Base-by-base conservation (phyloP, 1,284 basidiomycete genomes). In the Malassezia brasiliensis region DNA sequence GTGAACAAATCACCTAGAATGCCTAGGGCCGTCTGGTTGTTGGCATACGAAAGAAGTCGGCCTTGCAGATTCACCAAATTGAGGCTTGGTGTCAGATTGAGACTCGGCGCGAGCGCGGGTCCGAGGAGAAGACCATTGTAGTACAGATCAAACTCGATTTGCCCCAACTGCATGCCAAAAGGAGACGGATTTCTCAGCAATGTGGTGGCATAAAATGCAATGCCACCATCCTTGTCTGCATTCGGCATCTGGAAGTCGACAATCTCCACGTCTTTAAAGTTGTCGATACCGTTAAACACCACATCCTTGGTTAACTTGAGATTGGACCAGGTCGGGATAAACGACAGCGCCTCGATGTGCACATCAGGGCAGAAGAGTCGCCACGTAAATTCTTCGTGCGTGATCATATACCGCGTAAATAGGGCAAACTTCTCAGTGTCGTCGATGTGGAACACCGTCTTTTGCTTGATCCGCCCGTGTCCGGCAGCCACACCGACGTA, bases 371-470 rank as follows among this genome's bases (percentile, higher is more conserved):
- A 83, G 19, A 76, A 67, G 47, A 88, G 74, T 57, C 79, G 79
- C 86, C 85, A 88, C 3, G 83, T 86, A 66, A 87, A 87, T 57
- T 80, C 82, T 38, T 78, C 76, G 53, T 81, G 79, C 0, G 83
- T 86, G 68, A 87, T 85, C 79, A 88, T 63, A 64, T 61, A 73
- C 61, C 66, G 54, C 32, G 75, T 62, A 60, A 76, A 76, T 14
- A 66, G 49, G 31, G 64, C 60, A 42, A 76, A 76, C n/a, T 56
- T 74, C 0, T 56, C 57, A 32, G 62, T 53, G 44, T 76, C 66
- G 35, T 55, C 45, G 53, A 76, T 75, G 53, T 62, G 50, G 50
- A 76, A 76, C 34, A 53, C 42, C n/a, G 75, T 75, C 44, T 62
- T 58, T 60, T 76, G 75, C 58, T 74, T 72, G 63, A 76, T 65